Conservation (phyloP, 2,329 filamentous ascomycete species). For the Lachnellula cervina region DNA sequence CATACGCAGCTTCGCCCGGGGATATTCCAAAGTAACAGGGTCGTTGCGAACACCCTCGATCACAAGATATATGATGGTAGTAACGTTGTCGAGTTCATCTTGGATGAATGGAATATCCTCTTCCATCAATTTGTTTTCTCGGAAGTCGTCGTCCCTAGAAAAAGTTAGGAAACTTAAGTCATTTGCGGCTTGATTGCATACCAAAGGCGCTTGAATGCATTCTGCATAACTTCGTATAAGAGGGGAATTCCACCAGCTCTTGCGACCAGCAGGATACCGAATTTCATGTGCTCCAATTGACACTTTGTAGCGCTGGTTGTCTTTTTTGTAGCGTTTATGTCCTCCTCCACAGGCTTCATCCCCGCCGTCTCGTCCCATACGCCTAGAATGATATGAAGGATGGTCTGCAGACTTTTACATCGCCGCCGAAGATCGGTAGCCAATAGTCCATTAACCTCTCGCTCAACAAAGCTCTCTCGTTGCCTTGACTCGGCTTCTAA, state of each 20-base stretch:
- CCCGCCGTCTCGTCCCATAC: constrained; percentile 66
- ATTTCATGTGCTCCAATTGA: constrained; percentile 56
- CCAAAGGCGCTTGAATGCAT: constrained; percentile 28
- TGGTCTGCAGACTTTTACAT: constrained; percentile 49
- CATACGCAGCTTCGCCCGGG: constrained; percentile 44
- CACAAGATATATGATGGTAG: constrained; percentile 57
- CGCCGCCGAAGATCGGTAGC: constrained; percentile 45
- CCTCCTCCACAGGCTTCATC: constrained; percentile 33
- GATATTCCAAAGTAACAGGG: constrained; percentile 40
- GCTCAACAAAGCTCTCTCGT: constrained; percentile 52
- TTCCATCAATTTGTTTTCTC: constrained; percentile 27
- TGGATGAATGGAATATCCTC: constrained; percentile 37
- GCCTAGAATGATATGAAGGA: constrained; percentile 61
- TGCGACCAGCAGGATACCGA: constrained; percentile 47
- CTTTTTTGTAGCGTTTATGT: constrained; percentile 40
- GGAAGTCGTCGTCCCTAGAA: constrained; percentile 32
- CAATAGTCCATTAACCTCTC: constrained; percentile 43
- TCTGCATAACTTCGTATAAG: constrained; percentile 29
- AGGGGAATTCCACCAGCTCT: constrained; percentile 37
- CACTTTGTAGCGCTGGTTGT: constrained; percentile 45
- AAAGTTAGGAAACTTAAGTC: background rate
- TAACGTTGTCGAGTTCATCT: constrained; percentile 57
- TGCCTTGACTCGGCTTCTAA: constrained; percentile 55
- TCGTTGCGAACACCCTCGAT: constrained; percentile 54
- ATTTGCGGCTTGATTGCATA: constrained; percentile 22